phyloP scores from a whole-genome alignment of 2,329 filamentous ascomycete genomes.

The Alternaria gansuensis region DNA sequence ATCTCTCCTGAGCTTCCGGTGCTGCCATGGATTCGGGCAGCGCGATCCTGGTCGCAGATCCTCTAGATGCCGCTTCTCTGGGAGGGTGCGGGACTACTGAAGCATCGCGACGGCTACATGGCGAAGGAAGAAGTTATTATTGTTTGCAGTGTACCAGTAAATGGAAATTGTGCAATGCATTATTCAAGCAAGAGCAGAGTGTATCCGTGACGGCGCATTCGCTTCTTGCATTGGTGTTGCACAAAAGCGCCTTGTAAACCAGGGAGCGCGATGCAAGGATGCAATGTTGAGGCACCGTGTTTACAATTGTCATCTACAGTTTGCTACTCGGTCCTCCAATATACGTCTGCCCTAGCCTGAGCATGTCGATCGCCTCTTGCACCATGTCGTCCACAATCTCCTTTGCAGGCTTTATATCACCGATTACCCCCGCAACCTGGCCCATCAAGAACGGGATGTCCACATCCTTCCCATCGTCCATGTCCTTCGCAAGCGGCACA shows the following conservation, averaged over 20 bases:
- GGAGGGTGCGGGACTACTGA: slow-evolving; percentile 4
- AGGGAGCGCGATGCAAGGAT: slow-evolving; percentile 9
- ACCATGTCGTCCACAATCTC: slow-evolving; percentile 95
- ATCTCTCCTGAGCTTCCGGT: slow-evolving; percentile 28
- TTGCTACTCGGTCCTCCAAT: slow-evolving; percentile 47
- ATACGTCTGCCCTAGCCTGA: slow-evolving; percentile 50
- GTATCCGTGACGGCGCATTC: not conserved
- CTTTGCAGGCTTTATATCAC: slow-evolving; percentile 78
- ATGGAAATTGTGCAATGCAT: not conserved
- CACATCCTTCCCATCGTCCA: slow-evolving; percentile 82
- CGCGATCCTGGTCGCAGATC: slow-evolving; percentile 36
- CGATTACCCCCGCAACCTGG: slow-evolving; percentile 83
- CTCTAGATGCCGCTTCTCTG: slow-evolving; percentile 24
- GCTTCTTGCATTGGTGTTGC: slow-evolving; percentile 11
- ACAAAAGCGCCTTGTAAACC: slow-evolving; percentile 2
- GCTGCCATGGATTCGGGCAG: slow-evolving; percentile 24
- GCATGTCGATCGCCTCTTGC: slow-evolving; percentile 51
- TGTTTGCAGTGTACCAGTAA: slow-evolving; percentile 1
- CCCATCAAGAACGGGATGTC: slow-evolving; percentile 94
- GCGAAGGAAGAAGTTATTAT: not conserved
- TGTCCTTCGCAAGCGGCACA: slow-evolving; percentile 82
- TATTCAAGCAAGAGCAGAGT: not conserved
- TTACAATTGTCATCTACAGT: slow-evolving; percentile 33
- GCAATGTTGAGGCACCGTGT: not conserved
- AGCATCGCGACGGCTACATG: slow-evolving; percentile 2